phyloP scores from a whole-genome alignment of 2,329 filamentous ascomycete genomes.

The Ophiocordyceps unilateralis region DNA sequence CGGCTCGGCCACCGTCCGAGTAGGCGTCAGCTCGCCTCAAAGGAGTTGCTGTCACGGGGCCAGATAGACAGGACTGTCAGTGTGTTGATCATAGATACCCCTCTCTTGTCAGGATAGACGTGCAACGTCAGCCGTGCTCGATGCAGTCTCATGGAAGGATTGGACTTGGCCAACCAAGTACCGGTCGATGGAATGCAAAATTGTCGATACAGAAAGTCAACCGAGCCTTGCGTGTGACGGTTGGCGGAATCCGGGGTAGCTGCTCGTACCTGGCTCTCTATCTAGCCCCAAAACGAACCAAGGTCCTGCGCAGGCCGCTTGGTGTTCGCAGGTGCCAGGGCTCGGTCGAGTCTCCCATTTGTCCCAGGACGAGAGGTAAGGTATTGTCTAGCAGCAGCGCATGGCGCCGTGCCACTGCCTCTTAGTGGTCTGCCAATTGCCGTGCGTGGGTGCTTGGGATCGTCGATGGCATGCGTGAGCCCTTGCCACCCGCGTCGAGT shows the following conservation, averaged over 20 bases:
- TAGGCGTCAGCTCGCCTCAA: background rate
- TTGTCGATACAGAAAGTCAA: too few relatives aligned
- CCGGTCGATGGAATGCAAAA: too few relatives aligned
- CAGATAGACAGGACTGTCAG: background rate
- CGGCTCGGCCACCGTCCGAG: constrained; percentile 9
- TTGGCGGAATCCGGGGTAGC: background rate
- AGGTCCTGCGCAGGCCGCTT: background rate
- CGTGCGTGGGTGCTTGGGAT: background rate
- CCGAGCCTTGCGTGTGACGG: background rate
- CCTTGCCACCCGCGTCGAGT: background rate
- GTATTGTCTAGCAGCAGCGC: too few relatives aligned
- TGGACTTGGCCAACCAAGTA: background rate
- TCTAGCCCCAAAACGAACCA: background rate
- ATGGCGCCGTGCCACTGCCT: too few relatives aligned
- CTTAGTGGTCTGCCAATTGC: background rate
- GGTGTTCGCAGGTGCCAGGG: background rate
- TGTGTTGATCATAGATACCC: background rate
- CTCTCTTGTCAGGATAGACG: background rate
- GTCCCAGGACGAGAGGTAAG: background rate
- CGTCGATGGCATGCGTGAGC: background rate
- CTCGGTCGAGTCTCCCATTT: background rate
- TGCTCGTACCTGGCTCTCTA: too few relatives aligned
- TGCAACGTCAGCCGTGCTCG: background rate
- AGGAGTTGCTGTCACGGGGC: background rate
- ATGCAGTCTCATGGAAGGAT: background rate